Conservation (phyloP, 1,139 yeast species). For the Pichia sp. region DNA sequence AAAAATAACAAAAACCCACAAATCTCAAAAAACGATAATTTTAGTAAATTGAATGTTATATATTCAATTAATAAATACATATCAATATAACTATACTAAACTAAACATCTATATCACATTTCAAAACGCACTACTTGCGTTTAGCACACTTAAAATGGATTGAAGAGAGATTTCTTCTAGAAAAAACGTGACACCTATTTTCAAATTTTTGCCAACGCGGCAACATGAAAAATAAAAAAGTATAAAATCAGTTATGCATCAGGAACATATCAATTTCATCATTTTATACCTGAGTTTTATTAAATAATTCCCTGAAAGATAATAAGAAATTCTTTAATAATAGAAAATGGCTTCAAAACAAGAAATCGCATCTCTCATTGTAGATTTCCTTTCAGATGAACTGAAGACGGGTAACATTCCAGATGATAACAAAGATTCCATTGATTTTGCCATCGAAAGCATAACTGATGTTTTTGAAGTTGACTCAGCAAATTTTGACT, state of each 20-base stretch:
- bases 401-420: slow-evolving; percentile 58
- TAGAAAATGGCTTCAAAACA: slow-evolving; percentile 36
- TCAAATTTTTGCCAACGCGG: not conserved
- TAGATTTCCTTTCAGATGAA: slow-evolving; percentile 60
- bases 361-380: slow-evolving; percentile 70
- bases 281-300: not conserved
- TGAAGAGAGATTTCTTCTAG: too few species aligned
- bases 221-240: not conserved
- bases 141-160: too few species aligned
- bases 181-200: not conserved
- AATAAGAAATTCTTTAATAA: not conserved
- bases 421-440: slow-evolving; percentile 81
- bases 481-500: slow-evolving; percentile 40
- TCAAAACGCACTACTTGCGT: too few species aligned
- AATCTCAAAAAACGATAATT: too few species aligned
- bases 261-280: not conserved
- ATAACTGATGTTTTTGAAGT: slow-evolving; percentile 82
- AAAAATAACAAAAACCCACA: too few species aligned
- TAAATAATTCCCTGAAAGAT: not conserved
- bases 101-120: too few species aligned
- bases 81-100: too few species aligned
- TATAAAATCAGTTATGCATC: not conserved
- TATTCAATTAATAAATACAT: too few species aligned
- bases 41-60: too few species aligned
- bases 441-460: slow-evolving; percentile 92